Evolutionary conservation across 345 rosid species (phyloP).

Genomic region (Isatis tinctoria): DNA sequence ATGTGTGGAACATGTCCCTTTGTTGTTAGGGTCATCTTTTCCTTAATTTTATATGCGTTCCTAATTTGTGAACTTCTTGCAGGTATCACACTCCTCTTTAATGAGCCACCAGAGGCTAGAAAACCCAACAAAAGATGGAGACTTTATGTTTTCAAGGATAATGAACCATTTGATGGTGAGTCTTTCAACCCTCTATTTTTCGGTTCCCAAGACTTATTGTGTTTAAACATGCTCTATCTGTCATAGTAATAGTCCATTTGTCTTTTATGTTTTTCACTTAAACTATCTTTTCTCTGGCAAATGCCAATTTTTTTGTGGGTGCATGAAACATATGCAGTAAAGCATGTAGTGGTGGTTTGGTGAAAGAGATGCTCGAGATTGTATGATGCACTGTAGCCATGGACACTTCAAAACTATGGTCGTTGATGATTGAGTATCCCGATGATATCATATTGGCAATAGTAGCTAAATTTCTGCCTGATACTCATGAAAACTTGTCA

Average conservation of each 20-base stretch:
- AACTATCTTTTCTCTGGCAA: background rate
- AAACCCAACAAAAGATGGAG: slow-evolving; percentile 88
- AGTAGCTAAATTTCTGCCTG: background rate
- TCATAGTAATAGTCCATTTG: slow-evolving; percentile 3
- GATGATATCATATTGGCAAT: background rate
- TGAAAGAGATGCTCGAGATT: background rate
- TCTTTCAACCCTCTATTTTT: background rate
- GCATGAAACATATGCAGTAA: background rate
- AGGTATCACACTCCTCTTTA: slow-evolving; percentile 86
- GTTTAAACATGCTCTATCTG: background rate
- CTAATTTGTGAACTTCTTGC: slow-evolving; percentile 9
- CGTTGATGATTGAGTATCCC: slow-evolving; percentile 2
- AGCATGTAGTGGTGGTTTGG: background rate
- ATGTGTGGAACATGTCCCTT: slow-evolving; percentile 5
- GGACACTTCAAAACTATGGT: background rate
- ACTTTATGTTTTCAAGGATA: slow-evolving; percentile 84
- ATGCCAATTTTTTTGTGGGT: background rate
- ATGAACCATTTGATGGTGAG: slow-evolving; percentile 79
- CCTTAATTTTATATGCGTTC: background rate
- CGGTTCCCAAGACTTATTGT: background rate
- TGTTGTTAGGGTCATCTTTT: background rate
- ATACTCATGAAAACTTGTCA: background rate
- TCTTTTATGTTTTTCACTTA: slow-evolving; percentile 4
- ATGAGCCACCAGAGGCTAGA: slow-evolving; percentile 90
- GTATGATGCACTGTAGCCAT: background rate